Conservation (phyloP, 192 early-diverging fungal genomes). For the Coemansia sp. region DNA sequence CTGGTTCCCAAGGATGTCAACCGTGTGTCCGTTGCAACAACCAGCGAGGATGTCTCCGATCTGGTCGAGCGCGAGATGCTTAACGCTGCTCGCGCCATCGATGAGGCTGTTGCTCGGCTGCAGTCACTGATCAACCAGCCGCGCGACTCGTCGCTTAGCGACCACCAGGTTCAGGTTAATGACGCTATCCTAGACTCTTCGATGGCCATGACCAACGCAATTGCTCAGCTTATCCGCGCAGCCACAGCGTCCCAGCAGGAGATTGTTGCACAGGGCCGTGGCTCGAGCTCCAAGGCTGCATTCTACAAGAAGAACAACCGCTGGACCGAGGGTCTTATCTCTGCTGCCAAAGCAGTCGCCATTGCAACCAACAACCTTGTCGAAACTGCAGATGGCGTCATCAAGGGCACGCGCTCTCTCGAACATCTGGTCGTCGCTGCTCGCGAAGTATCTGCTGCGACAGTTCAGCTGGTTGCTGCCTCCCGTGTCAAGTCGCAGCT, state of each 20-base stretch:
- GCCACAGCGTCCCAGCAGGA: conserved; percentile 96
- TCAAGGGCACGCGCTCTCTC: conserved; percentile 81
- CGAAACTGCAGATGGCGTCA: conserved; percentile 94
- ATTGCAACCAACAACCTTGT: conserved; percentile 90
- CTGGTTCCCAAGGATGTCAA: conserved; percentile 61
- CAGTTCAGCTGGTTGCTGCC: conserved; percentile 94
- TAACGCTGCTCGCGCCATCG: conserved; percentile 87
- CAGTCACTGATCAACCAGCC: conserved; percentile 78
- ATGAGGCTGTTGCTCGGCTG: conserved; percentile 81
- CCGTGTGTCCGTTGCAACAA: conserved; percentile 40
- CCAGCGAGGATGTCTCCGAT: conserved; percentile 80
- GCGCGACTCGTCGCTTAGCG: conserved; percentile 63
- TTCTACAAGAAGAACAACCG: conserved; percentile 99
- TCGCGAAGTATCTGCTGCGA: conserved; percentile 93
- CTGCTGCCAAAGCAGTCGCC: conserved; percentile 93
- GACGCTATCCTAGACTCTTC: conserved; percentile 85
- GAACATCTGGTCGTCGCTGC: conserved; percentile 98
- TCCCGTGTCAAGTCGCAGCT: conserved; percentile 91
- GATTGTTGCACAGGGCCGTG: conserved; percentile 91
- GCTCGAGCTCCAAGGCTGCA: conserved; percentile 70
- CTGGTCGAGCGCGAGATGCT: conserved; percentile 93
- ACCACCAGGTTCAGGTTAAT: conserved; percentile 85
- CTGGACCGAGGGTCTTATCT: conserved; percentile 98
- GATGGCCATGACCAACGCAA: conserved; percentile 91
- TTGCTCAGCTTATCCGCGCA: conserved; percentile 88